Conservation (phyloP, 805 yeast species). For the Pichia kluyveri region DNA sequence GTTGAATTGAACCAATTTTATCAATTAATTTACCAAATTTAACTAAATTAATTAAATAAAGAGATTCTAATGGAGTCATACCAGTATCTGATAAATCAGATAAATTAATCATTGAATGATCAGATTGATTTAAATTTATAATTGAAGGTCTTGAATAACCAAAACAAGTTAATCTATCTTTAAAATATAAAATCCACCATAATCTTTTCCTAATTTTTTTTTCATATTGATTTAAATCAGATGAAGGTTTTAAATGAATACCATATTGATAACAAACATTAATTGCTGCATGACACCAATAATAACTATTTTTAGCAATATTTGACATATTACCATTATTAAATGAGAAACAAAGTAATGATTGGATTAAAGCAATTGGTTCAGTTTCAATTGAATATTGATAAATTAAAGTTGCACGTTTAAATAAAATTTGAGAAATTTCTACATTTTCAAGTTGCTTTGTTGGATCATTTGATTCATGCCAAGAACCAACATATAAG, state of each 20-base stretch:
- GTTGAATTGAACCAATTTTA: slow-evolving; percentile 58
- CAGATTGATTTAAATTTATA: slow-evolving; percentile 66
- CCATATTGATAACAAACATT: slow-evolving; percentile 72
- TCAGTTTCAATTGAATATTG: slow-evolving; percentile 64
- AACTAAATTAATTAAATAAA: slow-evolving; percentile 52
- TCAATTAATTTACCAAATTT: slow-evolving; percentile 67
- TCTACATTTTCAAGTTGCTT: slow-evolving; percentile 37
- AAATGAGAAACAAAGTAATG: slow-evolving; percentile 30
- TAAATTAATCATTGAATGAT: slow-evolving; percentile 60
- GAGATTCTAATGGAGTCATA: slow-evolving; percentile 38
- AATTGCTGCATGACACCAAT: slow-evolving; percentile 68
- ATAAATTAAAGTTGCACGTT: slow-evolving; percentile 54
- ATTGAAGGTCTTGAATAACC: slow-evolving; percentile 68
- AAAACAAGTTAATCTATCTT: slow-evolving; percentile 60
- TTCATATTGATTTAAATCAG: slow-evolving; percentile 13
- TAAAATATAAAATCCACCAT: slow-evolving; percentile 71
- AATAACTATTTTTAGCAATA: slow-evolving; percentile 52
- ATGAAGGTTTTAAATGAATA: slow-evolving; percentile 41
- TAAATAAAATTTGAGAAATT: slow-evolving; percentile 22
- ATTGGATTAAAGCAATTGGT: slow-evolving; percentile 52
- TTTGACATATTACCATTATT: slow-evolving; percentile 18
- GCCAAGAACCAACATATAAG: slow-evolving; percentile 58
- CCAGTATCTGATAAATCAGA: slow-evolving; percentile 57
- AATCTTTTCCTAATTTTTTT: slow-evolving; percentile 17
- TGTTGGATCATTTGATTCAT: slow-evolving; percentile 42